Evolutionary conservation across 2,329 filamentous ascomycete genomes (phyloP), one percentile per base, ranked within the genome.

Genomic region (Metarhizium rileyi): DNA sequence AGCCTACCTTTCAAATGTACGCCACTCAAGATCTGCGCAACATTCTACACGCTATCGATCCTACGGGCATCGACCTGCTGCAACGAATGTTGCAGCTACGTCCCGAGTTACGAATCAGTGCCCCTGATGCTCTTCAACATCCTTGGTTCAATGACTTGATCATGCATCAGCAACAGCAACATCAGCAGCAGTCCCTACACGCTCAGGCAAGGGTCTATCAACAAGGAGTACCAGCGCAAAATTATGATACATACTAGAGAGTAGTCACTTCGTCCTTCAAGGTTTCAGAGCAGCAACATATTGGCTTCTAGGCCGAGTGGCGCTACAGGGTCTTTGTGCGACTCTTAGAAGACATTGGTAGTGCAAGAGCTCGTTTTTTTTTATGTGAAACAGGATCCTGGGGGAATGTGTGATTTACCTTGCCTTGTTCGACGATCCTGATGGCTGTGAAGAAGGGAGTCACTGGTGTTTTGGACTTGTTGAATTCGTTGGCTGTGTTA

Each of bases 1-100:
- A 97, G 75, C 80, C 84, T 44, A 95, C 85, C 53, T 95, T 95
- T 70, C 90, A 93, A 57, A 87, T 95, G 64, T 97, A 93, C 66
- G 87, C 88, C 14, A 95, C 93, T 1, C 90, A 96, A 64, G 90
- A 96, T 59, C 74, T 97, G 49, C 79, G 87, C 20, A 79, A 84
- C 51, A 93, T 97, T 55, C 75, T 98, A 23, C 90, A 89, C 0
- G 88, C 95, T 63, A 89, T 98, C 60, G 93, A 98, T 61, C 81
- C 82, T 18, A 73, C 86, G 10, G 93, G 91, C 8, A 81, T 98
- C 60, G 90, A 95, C 63, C 73, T 98, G 45, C 75, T 98, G 56
- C 84, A 86, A 61, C 80, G 86, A 53, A 95, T 98, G 88, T 80
- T 98, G 27, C 91, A 97, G 66, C 73, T 97, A 48, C 81, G 90